Percentiles rank a stretch among this genome's conserved stretches.
Evolutionary conservation across 768 basidiomycete genomes (phyloP).

Genomic region (Punctularia strigosozonata): DNA sequence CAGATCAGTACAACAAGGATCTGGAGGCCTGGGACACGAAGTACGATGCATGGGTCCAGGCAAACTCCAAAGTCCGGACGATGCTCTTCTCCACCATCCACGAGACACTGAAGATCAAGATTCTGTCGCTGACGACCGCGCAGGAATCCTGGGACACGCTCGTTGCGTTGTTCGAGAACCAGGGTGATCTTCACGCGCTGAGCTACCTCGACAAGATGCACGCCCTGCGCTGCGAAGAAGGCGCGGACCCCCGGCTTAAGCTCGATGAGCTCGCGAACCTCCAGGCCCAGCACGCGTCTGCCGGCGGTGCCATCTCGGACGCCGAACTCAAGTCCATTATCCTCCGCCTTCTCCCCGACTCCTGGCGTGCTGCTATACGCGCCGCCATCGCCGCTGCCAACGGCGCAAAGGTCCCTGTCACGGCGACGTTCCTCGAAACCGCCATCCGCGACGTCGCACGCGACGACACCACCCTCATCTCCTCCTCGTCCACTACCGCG

Average conservation of each 20-base stretch:
- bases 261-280: conserved; percentile 8
- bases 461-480: not conserved
- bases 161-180: no score
- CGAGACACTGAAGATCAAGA: no score
- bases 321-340: conserved; percentile 6
- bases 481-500: not conserved
- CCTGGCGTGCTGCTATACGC: conserved; percentile 4
- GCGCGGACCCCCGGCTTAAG: conserved; percentile 4
- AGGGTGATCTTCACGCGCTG: conserved; percentile 6
- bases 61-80: no score
- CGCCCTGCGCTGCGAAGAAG: conserved; percentile 5
- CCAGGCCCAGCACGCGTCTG: conserved; percentile 6
- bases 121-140: no score
- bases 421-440: conserved; percentile 1
- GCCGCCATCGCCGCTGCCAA: not conserved
- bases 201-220: conserved; percentile 4
- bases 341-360: conserved; percentile 5
- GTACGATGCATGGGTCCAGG: no score
- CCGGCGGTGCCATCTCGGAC: conserved; percentile 5
- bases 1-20: no score
- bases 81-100: no score
- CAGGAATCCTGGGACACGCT: no score
- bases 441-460: conserved; percentile 4
- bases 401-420: not conserved
- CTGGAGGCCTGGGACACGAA: no score